Evolutionary conservation across 2,329 filamentous ascomycete species (phyloP).

Genomic region (Venturia asperata): DNA sequence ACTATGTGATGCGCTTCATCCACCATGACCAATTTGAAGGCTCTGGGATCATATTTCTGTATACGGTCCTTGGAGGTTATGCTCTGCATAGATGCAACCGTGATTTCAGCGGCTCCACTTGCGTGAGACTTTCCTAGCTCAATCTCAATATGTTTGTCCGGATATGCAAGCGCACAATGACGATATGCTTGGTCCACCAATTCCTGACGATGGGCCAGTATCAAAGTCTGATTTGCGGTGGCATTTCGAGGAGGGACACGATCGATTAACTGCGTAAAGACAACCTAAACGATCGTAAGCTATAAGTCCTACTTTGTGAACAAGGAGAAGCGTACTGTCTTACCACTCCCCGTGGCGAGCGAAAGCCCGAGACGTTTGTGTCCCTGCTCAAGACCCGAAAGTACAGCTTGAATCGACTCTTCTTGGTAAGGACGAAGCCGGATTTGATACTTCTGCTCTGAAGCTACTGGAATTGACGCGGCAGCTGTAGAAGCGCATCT

Average conservation of each 20-base stretch:
- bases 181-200: slow-evolving; percentile 87
- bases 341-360: slow-evolving; percentile 79
- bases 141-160: slow-evolving; percentile 72
- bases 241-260: slow-evolving; percentile 54
- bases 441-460: slow-evolving; percentile 31
- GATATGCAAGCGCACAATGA: slow-evolving; percentile 77
- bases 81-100: slow-evolving; percentile 82
- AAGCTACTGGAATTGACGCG: background rate
- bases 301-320: background rate
- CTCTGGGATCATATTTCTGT: slow-evolving; percentile 68
- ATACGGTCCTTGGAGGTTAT: slow-evolving; percentile 70
- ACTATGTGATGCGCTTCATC: slow-evolving; percentile 98
- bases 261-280: slow-evolving; percentile 92
- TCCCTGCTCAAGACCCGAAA: slow-evolving; percentile 60
- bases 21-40: slow-evolving; percentile 85
- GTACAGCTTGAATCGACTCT: slow-evolving; percentile 79
- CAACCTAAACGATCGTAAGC: slow-evolving; percentile 51
- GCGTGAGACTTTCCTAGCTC: slow-evolving; percentile 81
- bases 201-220: slow-evolving; percentile 86
- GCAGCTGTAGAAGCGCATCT: background rate
- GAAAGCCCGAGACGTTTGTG: slow-evolving; percentile 78
- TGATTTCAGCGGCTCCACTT: slow-evolving; percentile 80
- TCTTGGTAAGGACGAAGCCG: slow-evolving; percentile 78
- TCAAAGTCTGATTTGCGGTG: slow-evolving; percentile 68
- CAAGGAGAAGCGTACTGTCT: slow-evolving; percentile 55